phyloP scores from a whole-genome alignment of 1,139 yeast species.

The Protomyces gravidus region DNA sequence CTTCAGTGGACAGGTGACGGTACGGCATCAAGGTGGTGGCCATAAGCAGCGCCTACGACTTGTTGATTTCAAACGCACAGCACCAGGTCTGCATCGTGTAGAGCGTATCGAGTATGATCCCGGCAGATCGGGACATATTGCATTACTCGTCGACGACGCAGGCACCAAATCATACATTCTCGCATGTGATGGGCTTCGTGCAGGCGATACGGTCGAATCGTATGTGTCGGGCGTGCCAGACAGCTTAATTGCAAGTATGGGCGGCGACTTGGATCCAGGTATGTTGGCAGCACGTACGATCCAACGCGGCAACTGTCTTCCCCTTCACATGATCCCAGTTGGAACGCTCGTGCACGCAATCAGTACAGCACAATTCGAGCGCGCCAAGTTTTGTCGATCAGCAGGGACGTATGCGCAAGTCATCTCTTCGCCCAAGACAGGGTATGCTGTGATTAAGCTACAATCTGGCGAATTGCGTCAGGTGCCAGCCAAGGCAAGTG shows the following conservation, averaged over 20 bases:
- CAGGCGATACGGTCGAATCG: slow-evolving; percentile 85
- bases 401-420: slow-evolving; percentile 95
- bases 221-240: slow-evolving; percentile 85
- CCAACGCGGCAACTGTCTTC: slow-evolving; percentile 92
- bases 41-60: slow-evolving; percentile 82
- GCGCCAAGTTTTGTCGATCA: slow-evolving; percentile 83
- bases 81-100: slow-evolving; percentile 71
- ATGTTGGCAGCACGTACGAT: slow-evolving; percentile 80
- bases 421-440: slow-evolving; percentile 67
- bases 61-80: slow-evolving; percentile 67
- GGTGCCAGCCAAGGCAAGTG: slow-evolving; percentile 79
- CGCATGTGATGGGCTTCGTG: slow-evolving; percentile 89
- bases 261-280: slow-evolving; percentile 84
- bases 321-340: slow-evolving; percentile 83
- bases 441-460: slow-evolving; percentile 71
- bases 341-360: slow-evolving; percentile 88
- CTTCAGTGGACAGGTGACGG: slow-evolving; percentile 78
- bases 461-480: slow-evolving; percentile 93
- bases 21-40: slow-evolving; percentile 97
- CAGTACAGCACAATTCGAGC: slow-evolving; percentile 72
- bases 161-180: slow-evolving; percentile 70
- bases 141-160: slow-evolving; percentile 66
- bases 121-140: slow-evolving; percentile 89
- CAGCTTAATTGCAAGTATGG: slow-evolving; percentile 71
- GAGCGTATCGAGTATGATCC: slow-evolving; percentile 94